Conservation (phyloP, 305 asterid species). For the Fraxinus greggii region DNA sequence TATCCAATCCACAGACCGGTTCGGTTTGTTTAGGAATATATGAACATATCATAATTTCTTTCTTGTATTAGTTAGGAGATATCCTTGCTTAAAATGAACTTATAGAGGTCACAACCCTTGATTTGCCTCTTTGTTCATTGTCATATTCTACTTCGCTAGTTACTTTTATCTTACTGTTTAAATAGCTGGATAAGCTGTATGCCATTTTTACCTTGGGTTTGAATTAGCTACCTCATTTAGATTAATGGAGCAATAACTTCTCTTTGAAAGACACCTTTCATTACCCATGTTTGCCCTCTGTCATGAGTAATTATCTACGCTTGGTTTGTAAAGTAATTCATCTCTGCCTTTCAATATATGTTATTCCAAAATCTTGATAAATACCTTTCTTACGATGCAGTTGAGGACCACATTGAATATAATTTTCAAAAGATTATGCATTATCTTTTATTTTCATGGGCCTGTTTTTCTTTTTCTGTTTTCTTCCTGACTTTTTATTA, state of each 20-base stretch:
- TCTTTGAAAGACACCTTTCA: not conserved
- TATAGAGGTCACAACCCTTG: slow-evolving; percentile 2
- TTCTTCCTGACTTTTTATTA: not conserved
- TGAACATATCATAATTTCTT: not conserved
- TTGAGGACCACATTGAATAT: not conserved
- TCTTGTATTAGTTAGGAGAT: not conserved
- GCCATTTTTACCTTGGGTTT: not conserved
- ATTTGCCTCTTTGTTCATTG: not conserved
- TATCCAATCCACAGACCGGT: not conserved
- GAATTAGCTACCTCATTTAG: not conserved
- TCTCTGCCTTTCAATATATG: not conserved
- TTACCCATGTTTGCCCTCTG: not conserved
- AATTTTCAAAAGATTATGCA: not conserved
- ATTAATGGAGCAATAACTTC: not conserved
- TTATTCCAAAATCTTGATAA: not conserved
- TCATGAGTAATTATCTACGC: not conserved
- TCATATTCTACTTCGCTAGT: not conserved
- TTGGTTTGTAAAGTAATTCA: not conserved
- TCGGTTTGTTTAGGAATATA: not conserved
- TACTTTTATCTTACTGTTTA: not conserved
- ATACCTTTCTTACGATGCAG: not conserved
- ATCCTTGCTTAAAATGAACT: not conserved
- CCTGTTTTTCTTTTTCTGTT: not conserved
- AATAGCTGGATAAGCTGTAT: not conserved
- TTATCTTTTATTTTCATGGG: not conserved